phyloP scores from a whole-genome alignment of 2,329 filamentous ascomycete genomes.

The Microdochium trichocladiopsis region DNA sequence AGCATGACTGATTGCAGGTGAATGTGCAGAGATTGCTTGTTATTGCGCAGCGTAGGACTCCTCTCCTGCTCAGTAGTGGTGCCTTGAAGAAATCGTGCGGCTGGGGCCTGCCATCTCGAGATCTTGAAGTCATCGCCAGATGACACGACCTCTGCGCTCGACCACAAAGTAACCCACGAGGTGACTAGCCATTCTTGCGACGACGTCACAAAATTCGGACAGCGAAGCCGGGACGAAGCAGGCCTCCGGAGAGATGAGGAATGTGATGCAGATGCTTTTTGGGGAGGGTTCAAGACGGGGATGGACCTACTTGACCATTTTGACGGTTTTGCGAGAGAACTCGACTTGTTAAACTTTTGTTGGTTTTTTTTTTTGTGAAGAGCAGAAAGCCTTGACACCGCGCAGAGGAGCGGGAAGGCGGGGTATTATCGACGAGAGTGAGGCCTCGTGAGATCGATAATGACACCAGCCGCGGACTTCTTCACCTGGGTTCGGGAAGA shows the following conservation, averaged over 20 bases:
- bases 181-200: no score
- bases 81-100: no score
- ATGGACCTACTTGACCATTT: slow-evolving; percentile 96
- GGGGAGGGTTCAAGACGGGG: no score
- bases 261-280: neutral
- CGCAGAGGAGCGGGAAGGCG: neutral
- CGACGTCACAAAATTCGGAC: no score
- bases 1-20: slow-evolving; percentile 25
- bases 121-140: neutral
- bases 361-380: slow-evolving; percentile 9
- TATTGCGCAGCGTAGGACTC: no score
- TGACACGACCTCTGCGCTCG: no score
- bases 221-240: no score
- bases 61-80: no score
- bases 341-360: slow-evolving; percentile 20
- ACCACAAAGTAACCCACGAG: neutral
- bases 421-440: slow-evolving; percentile 1
- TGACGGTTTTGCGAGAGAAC: slow-evolving; percentile 66
- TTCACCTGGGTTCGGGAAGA: neutral
- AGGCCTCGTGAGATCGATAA: neutral
- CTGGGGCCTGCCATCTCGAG: no score
- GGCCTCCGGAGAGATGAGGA: neutral
- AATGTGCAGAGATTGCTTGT: neutral
- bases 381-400: neutral
- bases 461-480: neutral